These are phyloP conservation scores for Trypethelium eluteriae DNA, from an alignment of 495 filamentous ascomycete genomes.

Conservation along the genomic window DNA sequence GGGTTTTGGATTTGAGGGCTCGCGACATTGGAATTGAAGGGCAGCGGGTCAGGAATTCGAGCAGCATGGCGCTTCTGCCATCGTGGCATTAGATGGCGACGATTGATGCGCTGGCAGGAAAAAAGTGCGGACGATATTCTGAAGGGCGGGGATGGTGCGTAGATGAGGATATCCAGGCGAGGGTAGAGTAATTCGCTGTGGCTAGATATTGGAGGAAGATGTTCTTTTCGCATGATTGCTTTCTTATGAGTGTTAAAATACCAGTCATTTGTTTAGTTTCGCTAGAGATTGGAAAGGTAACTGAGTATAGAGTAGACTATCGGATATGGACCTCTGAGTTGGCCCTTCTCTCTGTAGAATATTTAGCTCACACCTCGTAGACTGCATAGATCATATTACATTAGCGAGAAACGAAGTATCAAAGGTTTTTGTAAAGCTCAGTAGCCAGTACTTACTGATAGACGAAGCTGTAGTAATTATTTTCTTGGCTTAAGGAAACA, in stretches of 20 bases:
- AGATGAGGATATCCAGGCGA: neutral
- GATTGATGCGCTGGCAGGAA: conserved; percentile 15
- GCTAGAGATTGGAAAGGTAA: too few relatives aligned
- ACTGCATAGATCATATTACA: too few relatives aligned
- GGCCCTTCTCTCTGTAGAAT: too few relatives aligned
- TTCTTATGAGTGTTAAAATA: neutral
- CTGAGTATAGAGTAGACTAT: too few relatives aligned
- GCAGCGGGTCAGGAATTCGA: conserved; percentile 20
- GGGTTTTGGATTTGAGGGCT: conserved; percentile 21
- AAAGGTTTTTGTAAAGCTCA: too few relatives aligned
- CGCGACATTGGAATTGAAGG: conserved; percentile 17
- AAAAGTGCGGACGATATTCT: conserved; percentile 19
- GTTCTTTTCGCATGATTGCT: neutral
- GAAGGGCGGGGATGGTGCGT: neutral
- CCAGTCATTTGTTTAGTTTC: neutral
- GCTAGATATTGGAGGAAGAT: neutral
- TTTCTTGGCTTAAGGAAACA: too few relatives aligned
- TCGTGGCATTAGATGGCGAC: conserved; percentile 16
- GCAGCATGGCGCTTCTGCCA: conserved; percentile 19
- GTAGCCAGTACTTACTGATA: too few relatives aligned
- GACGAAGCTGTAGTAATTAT: too few relatives aligned
- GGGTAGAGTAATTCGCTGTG: neutral
- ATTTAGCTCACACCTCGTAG: too few relatives aligned
- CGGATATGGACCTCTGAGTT: too few relatives aligned
- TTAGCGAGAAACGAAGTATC: too few relatives aligned